These are phyloP conservation scores for Halocafeteria seosinensis DNA, from an alignment of 108 stramenopile genomes.

Conservation along the genomic window DNA sequence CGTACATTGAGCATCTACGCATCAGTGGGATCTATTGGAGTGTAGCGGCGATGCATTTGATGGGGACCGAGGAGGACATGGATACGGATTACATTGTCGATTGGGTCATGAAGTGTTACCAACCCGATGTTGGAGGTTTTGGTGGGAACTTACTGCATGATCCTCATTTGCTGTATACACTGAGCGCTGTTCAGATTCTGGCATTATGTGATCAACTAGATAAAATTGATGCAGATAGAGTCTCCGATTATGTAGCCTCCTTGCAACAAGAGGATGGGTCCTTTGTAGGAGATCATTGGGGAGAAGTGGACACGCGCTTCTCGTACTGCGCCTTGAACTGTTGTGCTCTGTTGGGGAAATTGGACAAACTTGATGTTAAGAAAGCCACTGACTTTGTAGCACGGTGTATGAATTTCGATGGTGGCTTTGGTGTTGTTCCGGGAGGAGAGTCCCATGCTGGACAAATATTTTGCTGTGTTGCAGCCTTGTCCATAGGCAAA, in stretches of 20 bases:
- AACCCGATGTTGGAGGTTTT: constrained; percentile 58
- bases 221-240: constrained; percentile 18
- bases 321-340: constrained; percentile 76
- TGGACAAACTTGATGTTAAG: constrained; percentile 44
- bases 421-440: constrained; percentile 78
- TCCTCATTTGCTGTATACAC: constrained; percentile 84
- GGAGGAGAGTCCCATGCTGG: constrained; percentile 93
- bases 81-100: constrained; percentile 51
- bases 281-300: constrained; percentile 83
- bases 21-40: constrained; percentile 96
- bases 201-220: constrained; percentile 48
- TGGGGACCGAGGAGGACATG: constrained; percentile 44
- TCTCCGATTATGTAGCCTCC: constrained; percentile 52
- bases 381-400: constrained; percentile 55
- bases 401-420: constrained; percentile 80
- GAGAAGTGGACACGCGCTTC: constrained; percentile 95
- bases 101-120: constrained; percentile 73
- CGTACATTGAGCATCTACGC: constrained; percentile 56
- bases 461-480: constrained; percentile 87
- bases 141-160: constrained; percentile 83
- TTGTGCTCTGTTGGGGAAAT: constrained; percentile 52
- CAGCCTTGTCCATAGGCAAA: constrained; percentile 73
- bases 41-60: constrained; percentile 61
- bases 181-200: constrained; percentile 86
- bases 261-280: constrained; percentile 85